These are phyloP conservation scores for Meredithiella fracta DNA, from an alignment of 2,329 filamentous ascomycete species.

Conservation along the genomic window DNA sequence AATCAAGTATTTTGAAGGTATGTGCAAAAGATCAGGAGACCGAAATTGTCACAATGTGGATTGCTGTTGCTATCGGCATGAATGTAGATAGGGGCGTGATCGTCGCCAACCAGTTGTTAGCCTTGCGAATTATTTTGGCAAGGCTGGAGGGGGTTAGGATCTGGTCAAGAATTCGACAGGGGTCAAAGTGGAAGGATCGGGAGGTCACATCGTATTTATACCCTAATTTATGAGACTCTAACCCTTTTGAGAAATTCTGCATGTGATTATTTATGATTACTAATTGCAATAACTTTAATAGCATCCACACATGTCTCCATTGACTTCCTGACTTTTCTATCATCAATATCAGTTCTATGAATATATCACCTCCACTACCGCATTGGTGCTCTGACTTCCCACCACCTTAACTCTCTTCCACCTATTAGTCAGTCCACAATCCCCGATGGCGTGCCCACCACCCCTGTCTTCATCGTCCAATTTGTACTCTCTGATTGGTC, in stretches of 20 bases:
- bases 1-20: too few species aligned
- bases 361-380: too few species aligned
- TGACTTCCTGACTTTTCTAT: too few species aligned
- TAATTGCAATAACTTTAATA: too few species aligned
- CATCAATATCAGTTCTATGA: too few species aligned
- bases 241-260: too few species aligned
- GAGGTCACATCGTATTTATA: neutral
- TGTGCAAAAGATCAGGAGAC: too few species aligned
- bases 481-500: slow-evolving; percentile 7
- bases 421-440: neutral
- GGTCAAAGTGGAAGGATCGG: neutral
- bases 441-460: slow-evolving; percentile 6
- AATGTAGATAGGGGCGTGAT: neutral
- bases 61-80: neutral
- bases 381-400: too few species aligned
- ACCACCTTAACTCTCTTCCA: neutral
- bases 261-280: too few species aligned
- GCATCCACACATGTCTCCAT: too few species aligned
- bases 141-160: slow-evolving; percentile 2
- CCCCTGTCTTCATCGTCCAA: neutral
- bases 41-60: neutral
- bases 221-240: neutral
- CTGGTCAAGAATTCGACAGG: neutral
- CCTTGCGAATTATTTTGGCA: slow-evolving; percentile 6
- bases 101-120: slow-evolving; percentile 4